Base-by-base conservation (phyloP, 169 alveolate species). In the Babesia divergens region DNA sequence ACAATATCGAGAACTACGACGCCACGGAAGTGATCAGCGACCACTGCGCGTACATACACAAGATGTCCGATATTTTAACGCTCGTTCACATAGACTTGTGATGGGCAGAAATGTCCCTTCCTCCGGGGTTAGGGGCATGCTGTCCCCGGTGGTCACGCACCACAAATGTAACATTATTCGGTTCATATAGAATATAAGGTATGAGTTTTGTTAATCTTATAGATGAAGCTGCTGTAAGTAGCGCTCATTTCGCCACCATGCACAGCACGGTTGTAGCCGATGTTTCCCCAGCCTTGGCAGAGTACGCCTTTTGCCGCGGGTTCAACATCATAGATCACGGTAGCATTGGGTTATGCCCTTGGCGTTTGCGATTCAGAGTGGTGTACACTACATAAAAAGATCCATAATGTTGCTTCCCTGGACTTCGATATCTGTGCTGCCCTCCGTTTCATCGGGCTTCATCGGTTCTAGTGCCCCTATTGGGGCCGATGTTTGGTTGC, bases 1-100 rank as follows among this genome's bases (percentile, higher is more conserved):
- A 82, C n/a, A 74, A 82, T 16, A 83, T 91, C 20, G 95, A 91
- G 60, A 91, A 91, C 75, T 91, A 82, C 42, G 94, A 91, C 65
- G 95, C 91, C 67, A 82, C 93, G 11, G 92, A 88, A 13, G 55
- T 91, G 51, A 85, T 91, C 44, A 84, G 64, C 53, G 58, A 83
- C 14, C 95, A 91, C 69, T 44, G 42, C 20, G 82, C 56, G 52
- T 79, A 68, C 62, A 29, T 68, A 46, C 46, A 38, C 28, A 79
- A 79, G 42, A 55, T 79, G 18, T 55, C 74, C 24, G 68, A 58
- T 18, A 79, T 79, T 0, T 49, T 66, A 14, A 38, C 87, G 26
- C 43, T 44, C n/a, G 58, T 79, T 35, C 62, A 69, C 37, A 35
- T 79, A 11, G 75, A 79, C 42, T 44, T 79, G 38, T 79, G 55